Conservation (phyloP, 2,329 filamentous ascomycete species). For the Colletotrichum sublineola region DNA sequence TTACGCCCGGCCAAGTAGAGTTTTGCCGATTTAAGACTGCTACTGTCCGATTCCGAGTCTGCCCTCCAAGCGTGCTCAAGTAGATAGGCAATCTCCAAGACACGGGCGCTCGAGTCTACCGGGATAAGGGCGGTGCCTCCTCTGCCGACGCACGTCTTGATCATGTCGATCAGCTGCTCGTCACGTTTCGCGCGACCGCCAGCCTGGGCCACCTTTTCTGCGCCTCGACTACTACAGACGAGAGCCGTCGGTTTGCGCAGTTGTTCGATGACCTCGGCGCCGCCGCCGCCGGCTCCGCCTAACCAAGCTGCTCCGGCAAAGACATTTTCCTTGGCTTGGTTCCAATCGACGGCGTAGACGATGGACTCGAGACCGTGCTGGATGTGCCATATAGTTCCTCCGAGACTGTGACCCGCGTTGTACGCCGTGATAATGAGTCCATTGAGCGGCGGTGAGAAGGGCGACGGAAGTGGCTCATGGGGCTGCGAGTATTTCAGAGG, state of each 20-base stretch:
- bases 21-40: conserved; percentile 65
- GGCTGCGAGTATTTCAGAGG: conserved; percentile 97
- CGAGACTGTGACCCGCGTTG: conserved; percentile 94
- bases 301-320: conserved; percentile 95
- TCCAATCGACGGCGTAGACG: conserved; percentile 98
- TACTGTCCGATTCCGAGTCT: conserved; percentile 67
- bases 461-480: conserved; percentile 87
- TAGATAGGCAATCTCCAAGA: conserved; percentile 91
- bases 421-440: conserved; percentile 96
- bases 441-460: conserved; percentile 89
- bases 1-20: conserved; percentile 90
- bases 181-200: conserved; percentile 86
- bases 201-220: conserved; percentile 76
- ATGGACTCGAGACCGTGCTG: conserved; percentile 97
- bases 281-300: conserved; percentile 82
- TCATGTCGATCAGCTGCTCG: conserved; percentile 85
- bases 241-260: conserved; percentile 92
- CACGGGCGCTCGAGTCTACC: conserved; percentile 93
- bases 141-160: conserved; percentile 81
- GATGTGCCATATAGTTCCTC: conserved; percentile 98
- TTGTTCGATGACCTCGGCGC: conserved; percentile 93
- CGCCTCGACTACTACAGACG: conserved; percentile 89
- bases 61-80: conserved; percentile 92
- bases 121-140: conserved; percentile 95
- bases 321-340: conserved; percentile 96